Base-by-base conservation (phyloP, 2,329 filamentous ascomycete genomes). In the Corynespora cassiicola region DNA sequence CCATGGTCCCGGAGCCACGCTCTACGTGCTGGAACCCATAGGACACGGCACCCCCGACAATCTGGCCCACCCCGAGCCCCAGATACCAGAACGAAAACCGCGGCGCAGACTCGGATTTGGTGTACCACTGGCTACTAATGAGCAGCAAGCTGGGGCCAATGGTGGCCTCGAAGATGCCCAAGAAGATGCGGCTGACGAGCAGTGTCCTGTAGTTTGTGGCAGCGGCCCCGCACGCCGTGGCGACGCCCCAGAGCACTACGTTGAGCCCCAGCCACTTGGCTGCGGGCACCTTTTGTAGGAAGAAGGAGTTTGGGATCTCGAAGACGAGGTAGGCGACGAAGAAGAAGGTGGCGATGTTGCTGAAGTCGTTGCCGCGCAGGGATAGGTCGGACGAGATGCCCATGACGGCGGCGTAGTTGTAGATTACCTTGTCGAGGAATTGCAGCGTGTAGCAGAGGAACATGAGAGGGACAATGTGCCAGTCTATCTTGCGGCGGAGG, bases 41-140 rank as follows among this genome's bases (percentile, higher is more conserved):
- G 2, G 48, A 52, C 8, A 56, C 40, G 2, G 47, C 33, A 10
- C 45, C 39, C 7, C 51, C 51, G 12, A 52, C 23, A 8, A 53
- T 46, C 25, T 50, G 47, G 3, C 46, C 50, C n/a, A 47, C 21
- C 3, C 50, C 50, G 11, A 45, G 83, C 0, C 80, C 84, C 5
- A 79, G 71, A 47, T 85, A 86, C 82, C 82, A 86, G 2, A 76
- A 73, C 0, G 81, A 80, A 3, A 84, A 75, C 1, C 83, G 73
- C 11, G 82, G 58, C 0, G 82, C 80, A 56, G 86, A 82, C 53
- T 86, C 81, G 5, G 60, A 53, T 42, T 71, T 68, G 37, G 73
- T 75, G 42, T 78, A 78, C 75, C 75, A 79, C 71, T 79, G 79
- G 3, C 70, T 70, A 0, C 75, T 81, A 37, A 81, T 74, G 10